Base-by-base conservation (phyloP, 2,329 filamentous ascomycete genomes). In the Dendryphion nanum region DNA sequence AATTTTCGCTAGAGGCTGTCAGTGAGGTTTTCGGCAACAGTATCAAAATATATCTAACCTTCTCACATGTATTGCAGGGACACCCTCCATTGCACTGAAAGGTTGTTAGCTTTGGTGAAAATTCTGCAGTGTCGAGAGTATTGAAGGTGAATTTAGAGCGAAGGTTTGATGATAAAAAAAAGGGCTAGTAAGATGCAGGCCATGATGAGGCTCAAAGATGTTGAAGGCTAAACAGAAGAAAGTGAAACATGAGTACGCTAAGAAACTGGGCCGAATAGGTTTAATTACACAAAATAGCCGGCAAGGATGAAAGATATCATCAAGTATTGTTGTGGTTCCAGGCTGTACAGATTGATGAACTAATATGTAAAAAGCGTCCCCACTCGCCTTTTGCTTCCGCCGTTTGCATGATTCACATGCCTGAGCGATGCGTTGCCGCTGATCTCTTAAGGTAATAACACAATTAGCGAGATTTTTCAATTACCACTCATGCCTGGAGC, bases 381-480 rank as follows among this genome's bases (percentile, higher is more conserved):
- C 23, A 51, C 75, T 70, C 56, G 81, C 81, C 72, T 83, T 85
- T 66, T 84, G 81, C 61, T 85, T 85, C 45, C 81, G 74, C 42
- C 74, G 72, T 64, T 82, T 83, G 67, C 81, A 85, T 45, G 71
- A 77, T 47, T 82, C 77, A 59, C 81, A 85, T 28, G 81, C 81
- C 50, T 79, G 76, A 18, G 77, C 77, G 35, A 76, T 83, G 51
- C 81, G 76, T 63, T 80, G 76, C 47, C 81, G 74, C 61, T 81
- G 78, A 47, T 82, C 77, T 49, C n/a, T n/a, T n/a, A n/a, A n/a
- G n/a, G n/a, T n/a, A n/a, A n/a, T n/a, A n/a, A n/a, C n/a, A n/a
- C n/a, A n/a, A n/a, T n/a, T 74, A 71, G 20, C 75, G 69, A 42
- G 81, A 75, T 59, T 19, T 15, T 24, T 14, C 18, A 33, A 18